A percentile compares a stretch with the other conserved stretches of the same genome.
Conservation (phyloP, 106 monocot species). For the Triglochin maritima region DNA sequence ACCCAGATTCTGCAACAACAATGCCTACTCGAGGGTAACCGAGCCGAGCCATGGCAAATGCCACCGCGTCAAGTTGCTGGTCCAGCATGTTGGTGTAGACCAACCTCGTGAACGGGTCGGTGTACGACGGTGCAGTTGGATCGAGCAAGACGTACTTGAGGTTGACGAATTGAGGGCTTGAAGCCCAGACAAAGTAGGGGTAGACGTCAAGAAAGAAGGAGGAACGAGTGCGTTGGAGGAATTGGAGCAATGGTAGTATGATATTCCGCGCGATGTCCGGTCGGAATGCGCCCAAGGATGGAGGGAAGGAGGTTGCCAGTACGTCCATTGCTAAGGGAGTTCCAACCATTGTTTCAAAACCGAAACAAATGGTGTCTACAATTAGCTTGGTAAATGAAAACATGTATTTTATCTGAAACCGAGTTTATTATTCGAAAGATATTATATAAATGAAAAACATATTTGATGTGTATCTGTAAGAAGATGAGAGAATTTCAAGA, state of each 20-base stretch:
- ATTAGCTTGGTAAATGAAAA: too few species aligned
- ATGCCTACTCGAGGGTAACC: conserved; percentile 38
- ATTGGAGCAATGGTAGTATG: conserved; percentile 43
- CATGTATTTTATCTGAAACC: too few species aligned
- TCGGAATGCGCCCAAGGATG: conserved; percentile 62
- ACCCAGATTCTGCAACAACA: conserved; percentile 64
- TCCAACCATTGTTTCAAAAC: conserved; percentile 14
- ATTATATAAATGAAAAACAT: too few species aligned
- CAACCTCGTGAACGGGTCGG: conserved; percentile 41
- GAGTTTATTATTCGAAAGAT: too few species aligned
- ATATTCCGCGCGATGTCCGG: conserved; percentile 45
- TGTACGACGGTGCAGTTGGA: conserved; percentile 27
- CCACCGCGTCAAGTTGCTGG: conserved; percentile 70
- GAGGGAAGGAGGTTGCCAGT: conserved; percentile 34
- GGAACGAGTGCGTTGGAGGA: conserved; percentile 41
- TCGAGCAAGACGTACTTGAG: conserved; percentile 58
- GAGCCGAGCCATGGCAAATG: conserved; percentile 38
- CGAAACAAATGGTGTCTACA: too few species aligned
- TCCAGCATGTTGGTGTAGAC: conserved; percentile 77
- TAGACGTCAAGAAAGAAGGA: conserved; percentile 74
- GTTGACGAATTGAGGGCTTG: conserved; percentile 27
- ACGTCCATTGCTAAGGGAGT: conserved; percentile 77
- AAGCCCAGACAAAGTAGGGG: conserved; percentile 73
- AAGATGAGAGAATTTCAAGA: too few species aligned
- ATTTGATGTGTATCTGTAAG: too few species aligned